Percentiles rank a stretch among this genome's conserved stretches.
phyloP scores from a whole-genome alignment of 2,329 filamentous ascomycete species.

The Clonostachys byssicola region DNA sequence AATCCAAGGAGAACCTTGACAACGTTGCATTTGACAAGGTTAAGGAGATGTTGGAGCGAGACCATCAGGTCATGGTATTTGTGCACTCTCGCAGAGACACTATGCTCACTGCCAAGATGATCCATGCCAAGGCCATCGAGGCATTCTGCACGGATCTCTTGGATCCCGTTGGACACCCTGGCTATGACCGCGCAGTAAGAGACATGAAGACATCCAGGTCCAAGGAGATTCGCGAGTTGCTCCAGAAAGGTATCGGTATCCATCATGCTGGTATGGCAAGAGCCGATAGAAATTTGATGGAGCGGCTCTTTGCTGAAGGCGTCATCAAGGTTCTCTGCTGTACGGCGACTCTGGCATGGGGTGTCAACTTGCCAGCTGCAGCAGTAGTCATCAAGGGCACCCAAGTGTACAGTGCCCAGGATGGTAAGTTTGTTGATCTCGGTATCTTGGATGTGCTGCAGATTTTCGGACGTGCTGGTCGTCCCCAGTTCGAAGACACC shows the following conservation, averaged over 20 bases:
- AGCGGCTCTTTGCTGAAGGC: slow-evolving; percentile 84
- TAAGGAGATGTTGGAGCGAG: slow-evolving; percentile 81
- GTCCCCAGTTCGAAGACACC: slow-evolving; percentile 94
- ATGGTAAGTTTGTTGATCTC: slow-evolving; percentile 93
- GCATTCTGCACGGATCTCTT: slow-evolving; percentile 77
- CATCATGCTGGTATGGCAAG: slow-evolving; percentile 97
- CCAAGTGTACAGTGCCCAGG: slow-evolving; percentile 92
- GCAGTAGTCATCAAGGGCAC: slow-evolving; percentile 98
- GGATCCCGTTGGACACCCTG: slow-evolving; percentile 73
- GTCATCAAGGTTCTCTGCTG: slow-evolving; percentile 97
- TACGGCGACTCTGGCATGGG: slow-evolving; percentile 96
- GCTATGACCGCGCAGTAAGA: slow-evolving; percentile 73
- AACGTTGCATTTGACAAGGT: slow-evolving; percentile 89
- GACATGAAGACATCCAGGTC: slow-evolving; percentile 86
- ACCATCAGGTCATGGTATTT: slow-evolving; percentile 99
- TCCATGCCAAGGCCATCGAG: slow-evolving; percentile 83
- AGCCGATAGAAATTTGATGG: slow-evolving; percentile 92
- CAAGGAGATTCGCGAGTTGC: slow-evolving; percentile 80
- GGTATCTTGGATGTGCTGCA: slow-evolving; percentile 96
- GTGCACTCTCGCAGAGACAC: slow-evolving; percentile 97
- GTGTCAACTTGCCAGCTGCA: slow-evolving; percentile 95
- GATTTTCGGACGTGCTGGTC: slow-evolving; percentile 96
- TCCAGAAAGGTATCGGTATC: slow-evolving; percentile 87
- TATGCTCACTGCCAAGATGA: slow-evolving; percentile 76
- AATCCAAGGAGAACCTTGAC: slow-evolving; percentile 86